These are phyloP conservation scores for Xylariaceae sp. DNA, from an alignment of 2,329 filamentous ascomycete species.

Conservation along the genomic window DNA sequence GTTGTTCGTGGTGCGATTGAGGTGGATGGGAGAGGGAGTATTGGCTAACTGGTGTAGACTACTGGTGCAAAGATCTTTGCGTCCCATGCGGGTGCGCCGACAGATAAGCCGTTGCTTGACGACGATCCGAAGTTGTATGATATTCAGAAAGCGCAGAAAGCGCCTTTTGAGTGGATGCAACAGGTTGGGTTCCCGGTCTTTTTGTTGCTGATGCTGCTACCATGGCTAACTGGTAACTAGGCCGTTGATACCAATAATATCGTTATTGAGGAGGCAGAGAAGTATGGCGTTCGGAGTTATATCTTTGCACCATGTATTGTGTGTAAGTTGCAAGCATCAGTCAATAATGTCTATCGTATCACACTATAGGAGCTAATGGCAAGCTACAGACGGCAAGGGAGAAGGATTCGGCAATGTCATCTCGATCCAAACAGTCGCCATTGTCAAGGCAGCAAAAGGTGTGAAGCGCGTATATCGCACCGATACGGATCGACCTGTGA, in stretches of 20 bases:
- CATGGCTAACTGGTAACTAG: slow-evolving; percentile 23
- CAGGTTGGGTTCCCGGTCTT: slow-evolving; percentile 20
- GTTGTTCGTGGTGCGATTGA: slow-evolving; percentile 1
- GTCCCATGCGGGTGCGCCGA: slow-evolving; percentile 42
- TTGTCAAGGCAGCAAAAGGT: slow-evolving; percentile 44
- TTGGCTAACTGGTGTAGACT: slow-evolving; percentile 34
- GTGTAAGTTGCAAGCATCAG: slow-evolving; percentile 29
- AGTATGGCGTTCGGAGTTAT: slow-evolving; percentile 45
- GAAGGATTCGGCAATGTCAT: slow-evolving; percentile 49
- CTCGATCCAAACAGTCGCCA: slow-evolving; percentile 50
- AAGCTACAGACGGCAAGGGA: slow-evolving; percentile 39
- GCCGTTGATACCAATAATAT: slow-evolving; percentile 40
- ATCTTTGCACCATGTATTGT: slow-evolving; percentile 55
- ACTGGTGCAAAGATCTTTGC: slow-evolving; percentile 53
- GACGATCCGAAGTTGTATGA: slow-evolving; percentile 42
- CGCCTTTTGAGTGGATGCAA: slow-evolving; percentile 23
- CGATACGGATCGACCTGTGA: slow-evolving; percentile 37
- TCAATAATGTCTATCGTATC: background rate
- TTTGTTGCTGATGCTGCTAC: no score
- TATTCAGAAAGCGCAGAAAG: slow-evolving; percentile 39
- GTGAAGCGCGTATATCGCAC: slow-evolving; percentile 41
- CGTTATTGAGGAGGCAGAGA: slow-evolving; percentile 43
- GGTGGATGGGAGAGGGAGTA: no score
- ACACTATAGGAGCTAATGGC: background rate
- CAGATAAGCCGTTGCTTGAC: slow-evolving; percentile 41